These are phyloP conservation scores for Aspergillus latus DNA, from an alignment of 2,329 filamentous ascomycete genomes.

Conservation along the genomic window DNA sequence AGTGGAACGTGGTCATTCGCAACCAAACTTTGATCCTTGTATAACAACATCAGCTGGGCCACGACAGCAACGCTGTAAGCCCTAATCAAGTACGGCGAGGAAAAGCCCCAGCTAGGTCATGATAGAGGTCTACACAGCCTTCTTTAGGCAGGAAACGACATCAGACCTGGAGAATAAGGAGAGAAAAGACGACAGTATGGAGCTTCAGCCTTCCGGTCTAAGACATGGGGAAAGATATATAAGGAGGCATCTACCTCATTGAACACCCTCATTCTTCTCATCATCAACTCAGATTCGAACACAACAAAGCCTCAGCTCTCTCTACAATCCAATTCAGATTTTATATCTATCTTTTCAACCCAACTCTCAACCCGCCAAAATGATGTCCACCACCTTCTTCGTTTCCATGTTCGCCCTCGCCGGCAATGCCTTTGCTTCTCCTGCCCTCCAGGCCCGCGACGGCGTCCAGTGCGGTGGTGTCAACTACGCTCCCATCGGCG, in stretches of 20 bases:
- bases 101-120: background rate
- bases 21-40: too few species aligned
- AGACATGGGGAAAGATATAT: background rate
- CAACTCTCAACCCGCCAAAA: background rate
- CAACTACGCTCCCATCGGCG: background rate
- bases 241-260: background rate
- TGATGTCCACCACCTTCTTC: background rate
- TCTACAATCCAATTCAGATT: background rate
- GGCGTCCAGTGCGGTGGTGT: background rate
- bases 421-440: background rate
- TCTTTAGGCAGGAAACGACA: background rate
- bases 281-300: background rate
- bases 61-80: too few species aligned
- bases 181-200: background rate
- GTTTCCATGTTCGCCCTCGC: background rate
- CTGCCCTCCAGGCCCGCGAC: background rate
- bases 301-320: background rate
- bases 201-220: background rate
- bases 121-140: background rate
- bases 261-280: background rate
- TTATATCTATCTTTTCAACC: background rate
- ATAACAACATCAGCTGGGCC: too few species aligned
- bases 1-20: too few species aligned
- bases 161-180: background rate
- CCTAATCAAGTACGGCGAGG: background rate